Evolutionary conservation across 805 yeast species (phyloP).

Genomic region (Nakazawaea pomicola): DNA sequence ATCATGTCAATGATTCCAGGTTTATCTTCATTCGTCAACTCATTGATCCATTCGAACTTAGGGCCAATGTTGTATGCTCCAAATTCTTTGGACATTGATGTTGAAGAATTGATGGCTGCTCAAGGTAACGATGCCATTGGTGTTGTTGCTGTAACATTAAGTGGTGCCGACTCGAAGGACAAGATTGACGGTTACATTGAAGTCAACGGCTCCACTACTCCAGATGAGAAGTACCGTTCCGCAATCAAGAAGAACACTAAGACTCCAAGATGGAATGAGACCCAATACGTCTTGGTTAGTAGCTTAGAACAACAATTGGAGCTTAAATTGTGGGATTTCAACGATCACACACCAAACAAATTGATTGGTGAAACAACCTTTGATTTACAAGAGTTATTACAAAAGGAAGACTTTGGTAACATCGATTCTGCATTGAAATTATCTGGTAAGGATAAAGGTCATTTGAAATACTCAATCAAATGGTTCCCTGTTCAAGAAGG

Average conservation of each 20-base stretch:
- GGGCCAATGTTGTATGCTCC: conserved; percentile 83
- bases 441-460: conserved; percentile 55
- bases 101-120: conserved; percentile 63
- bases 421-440: conserved; percentile 38
- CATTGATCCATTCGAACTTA: conserved; percentile 61
- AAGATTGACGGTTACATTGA: conserved; percentile 57
- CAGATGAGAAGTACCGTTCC: conserved; percentile 38
- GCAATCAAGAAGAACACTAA: conserved; percentile 51
- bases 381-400: conserved; percentile 56
- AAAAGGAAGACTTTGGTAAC: conserved; percentile 40
- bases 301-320: conserved; percentile 51
- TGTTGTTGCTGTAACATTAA: conserved; percentile 57
- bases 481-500: conserved; percentile 47
- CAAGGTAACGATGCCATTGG: conserved; percentile 67
- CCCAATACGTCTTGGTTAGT: conserved; percentile 54
- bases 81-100: conserved; percentile 69
- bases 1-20: conserved; percentile 84
- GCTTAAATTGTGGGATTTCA: conserved; percentile 51
- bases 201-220: conserved; percentile 37
- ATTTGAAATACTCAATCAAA: conserved; percentile 49
- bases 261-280: conserved; percentile 64
- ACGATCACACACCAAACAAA: conserved; percentile 50
- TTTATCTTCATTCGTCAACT: conserved; percentile 64
- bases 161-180: conserved; percentile 42
- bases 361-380: conserved; percentile 46